Evolutionary conservation across 1,139 yeast genomes (phyloP), one percentile per base, ranked within the genome.

Genomic region (Yamadazyma aaseri): DNA sequence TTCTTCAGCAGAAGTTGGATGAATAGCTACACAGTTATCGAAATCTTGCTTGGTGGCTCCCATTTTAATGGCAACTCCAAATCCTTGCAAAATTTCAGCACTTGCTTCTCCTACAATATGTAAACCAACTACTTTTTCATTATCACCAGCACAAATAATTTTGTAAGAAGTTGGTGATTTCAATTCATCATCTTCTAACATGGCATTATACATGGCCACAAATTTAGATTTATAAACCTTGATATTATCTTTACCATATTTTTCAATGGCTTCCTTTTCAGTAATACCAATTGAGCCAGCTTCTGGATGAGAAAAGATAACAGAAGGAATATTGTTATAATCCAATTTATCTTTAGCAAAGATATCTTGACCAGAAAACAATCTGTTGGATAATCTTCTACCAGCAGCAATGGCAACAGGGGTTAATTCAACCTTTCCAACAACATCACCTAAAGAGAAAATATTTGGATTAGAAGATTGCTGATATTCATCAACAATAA

Each of bases 361-460:
- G 41, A 65, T 59, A 35, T 73, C 77, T 33, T 90, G 82, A 16
- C 97, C 97, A 6, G 72, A 66, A 57, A 90, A 92, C 42, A 92
- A 65, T 58, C 99, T 77, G 67, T 89, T 90, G 26, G 97, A 78
- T 47, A 92, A 75, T 60, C 79, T 86, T 63, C 99, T 82, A 39
- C 99, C 99, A 6, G 98, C 94, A 26, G 98, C 97, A 68, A 92
- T 92, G 31, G 98, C 98, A 30, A 89, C 97, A 5, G 99, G 99
- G 6, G 99, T 92, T 54, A 92, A 76, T 65, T 92, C 97, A 33
- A 85, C 84, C 39, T 82, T 81, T 42, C 96, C 96, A 27, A 84
- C 82, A 41, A 89, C 95, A 59, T 92, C 99, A 54, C 99, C 99
- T 34, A 92, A 71, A 2, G 98, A 82, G 57, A 73, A 87, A 44